Evolutionary conservation across 805 yeast genomes (phyloP).

Genomic region (Kurtzmaniella fragi): DNA sequence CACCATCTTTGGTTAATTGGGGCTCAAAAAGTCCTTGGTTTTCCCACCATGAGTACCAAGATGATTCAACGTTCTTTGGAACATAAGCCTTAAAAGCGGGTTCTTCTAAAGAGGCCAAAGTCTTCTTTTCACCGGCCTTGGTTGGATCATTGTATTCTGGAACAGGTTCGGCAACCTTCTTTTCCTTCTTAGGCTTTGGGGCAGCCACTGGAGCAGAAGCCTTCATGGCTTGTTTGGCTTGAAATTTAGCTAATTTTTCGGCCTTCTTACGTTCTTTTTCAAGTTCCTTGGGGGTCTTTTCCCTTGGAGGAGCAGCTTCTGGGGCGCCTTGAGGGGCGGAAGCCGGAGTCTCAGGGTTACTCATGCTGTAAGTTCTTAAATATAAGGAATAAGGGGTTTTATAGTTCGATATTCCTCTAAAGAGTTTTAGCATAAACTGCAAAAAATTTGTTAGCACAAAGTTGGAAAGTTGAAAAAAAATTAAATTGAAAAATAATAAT

Average conservation of each 20-base stretch:
- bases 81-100: constrained; percentile 91
- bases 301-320: constrained; percentile 19
- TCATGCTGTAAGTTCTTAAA: neutral
- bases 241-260: constrained; percentile 80
- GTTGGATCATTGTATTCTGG: constrained; percentile 89
- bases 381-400: constrained; percentile 1
- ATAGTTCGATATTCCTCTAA: constrained; percentile 7
- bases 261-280: constrained; percentile 88
- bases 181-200: constrained; percentile 65
- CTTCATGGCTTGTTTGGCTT: constrained; percentile 71
- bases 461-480: constrained; percentile 1
- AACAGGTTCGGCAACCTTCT: constrained; percentile 61
- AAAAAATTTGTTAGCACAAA: constrained; percentile 2
- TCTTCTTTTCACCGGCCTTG: constrained; percentile 84
- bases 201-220: constrained; percentile 41
- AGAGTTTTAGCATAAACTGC: neutral
- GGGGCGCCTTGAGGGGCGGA: constrained; percentile 8
- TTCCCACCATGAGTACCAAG: constrained; percentile 98
- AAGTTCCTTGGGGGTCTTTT: constrained; percentile 72
- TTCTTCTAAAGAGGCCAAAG: constrained; percentile 80
- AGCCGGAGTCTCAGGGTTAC: constrained; percentile 5
- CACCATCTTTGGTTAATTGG: constrained; percentile 69
- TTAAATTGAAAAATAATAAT: constrained; percentile 3
- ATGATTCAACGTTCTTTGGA: constrained; percentile 89
- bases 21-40: constrained; percentile 86